Evolutionary conservation across 331 rosid genomes (phyloP).

Genomic region (Quercus lobata): DNA sequence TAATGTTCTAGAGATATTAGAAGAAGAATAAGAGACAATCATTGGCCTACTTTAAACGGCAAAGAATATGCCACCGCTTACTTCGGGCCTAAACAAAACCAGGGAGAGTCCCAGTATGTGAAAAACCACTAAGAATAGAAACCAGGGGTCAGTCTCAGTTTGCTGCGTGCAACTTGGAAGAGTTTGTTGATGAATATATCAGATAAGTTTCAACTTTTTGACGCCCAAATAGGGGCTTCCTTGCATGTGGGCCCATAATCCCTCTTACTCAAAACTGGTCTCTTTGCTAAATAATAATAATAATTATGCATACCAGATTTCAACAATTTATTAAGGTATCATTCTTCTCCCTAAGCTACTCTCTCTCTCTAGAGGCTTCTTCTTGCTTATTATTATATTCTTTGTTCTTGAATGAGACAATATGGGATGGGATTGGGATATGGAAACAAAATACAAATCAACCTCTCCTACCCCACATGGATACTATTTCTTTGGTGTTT

Average conservation of each 20-base stretch:
- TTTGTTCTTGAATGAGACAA: constrained; percentile 15
- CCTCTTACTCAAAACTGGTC: background rate
- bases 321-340: constrained; percentile 23
- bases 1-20: too few relatives aligned
- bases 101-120: constrained; percentile 8
- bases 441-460: background rate
- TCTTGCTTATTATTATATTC: background rate
- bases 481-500: constrained; percentile 10
- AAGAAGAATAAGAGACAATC: too few relatives aligned
- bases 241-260: constrained; percentile 24
- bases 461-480: constrained; percentile 20
- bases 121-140: constrained; percentile 27
- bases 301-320: background rate
- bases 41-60: too few relatives aligned
- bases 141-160: constrained; percentile 28
- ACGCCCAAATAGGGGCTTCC: background rate
- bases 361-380: background rate
- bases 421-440: constrained; percentile 13
- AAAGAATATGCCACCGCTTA: too few relatives aligned
- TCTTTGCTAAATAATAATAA: background rate
- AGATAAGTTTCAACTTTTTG: constrained; percentile 22
- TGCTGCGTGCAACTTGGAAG: constrained; percentile 15
- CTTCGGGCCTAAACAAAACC: constrained; percentile 32
- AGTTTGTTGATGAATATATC: constrained; percentile 2
- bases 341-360: too few relatives aligned